Evolutionary conservation across 2,329 filamentous ascomycete genomes (phyloP), one percentile per base, ranked within the genome.

Genomic region (Tolypocladium pustulatum): DNA sequence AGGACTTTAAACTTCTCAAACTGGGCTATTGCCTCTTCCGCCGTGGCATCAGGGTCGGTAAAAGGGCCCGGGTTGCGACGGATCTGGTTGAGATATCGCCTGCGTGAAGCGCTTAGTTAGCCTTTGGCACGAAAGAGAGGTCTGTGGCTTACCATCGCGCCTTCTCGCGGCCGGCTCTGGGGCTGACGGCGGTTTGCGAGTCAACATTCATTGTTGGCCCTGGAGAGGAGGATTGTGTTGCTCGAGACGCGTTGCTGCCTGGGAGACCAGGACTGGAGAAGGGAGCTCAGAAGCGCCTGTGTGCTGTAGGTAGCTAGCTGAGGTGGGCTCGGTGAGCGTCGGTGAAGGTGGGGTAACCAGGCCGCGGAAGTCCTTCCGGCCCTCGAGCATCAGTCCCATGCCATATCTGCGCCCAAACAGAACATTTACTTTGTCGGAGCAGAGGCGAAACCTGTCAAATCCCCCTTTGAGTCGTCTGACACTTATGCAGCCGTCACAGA

Each of bases 21-120:
- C 61, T 78, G 77, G 9, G 77, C 74, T 8, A 83, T 73, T 30
- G 77, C 77, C 62, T 83, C 80, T 56, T 81, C 78, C 55, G 76
- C 76, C 32, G 77, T 76, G 20, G 76, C 76, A 9, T 76, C 83
- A 34, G 84, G 81, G 63, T 92, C 88, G 38, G 89, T 92, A 72
- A 90, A 96, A 1, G 94, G 91, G 1, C 94, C 93, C 4, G 81
- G 76, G 37, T 86, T 87, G 60, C 81, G 86, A 59, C 96, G 82
- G 63, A 97, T 86, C 62, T 82, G 87, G 74, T 97, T 86, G 59
- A 97, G 82, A 71, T 96, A 87, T 72, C 84, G 86, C 91, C 91
- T 95, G 63, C 58, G 60, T 9, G 32, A 15, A 15, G 30, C 22
- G 41, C 34, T 61, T 41, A 61, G 58, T 38, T 27, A 3, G n/a